These are phyloP conservation scores for Trapa bicornis DNA, from an alignment of 345 rosid genomes.

Conservation along the genomic window DNA sequence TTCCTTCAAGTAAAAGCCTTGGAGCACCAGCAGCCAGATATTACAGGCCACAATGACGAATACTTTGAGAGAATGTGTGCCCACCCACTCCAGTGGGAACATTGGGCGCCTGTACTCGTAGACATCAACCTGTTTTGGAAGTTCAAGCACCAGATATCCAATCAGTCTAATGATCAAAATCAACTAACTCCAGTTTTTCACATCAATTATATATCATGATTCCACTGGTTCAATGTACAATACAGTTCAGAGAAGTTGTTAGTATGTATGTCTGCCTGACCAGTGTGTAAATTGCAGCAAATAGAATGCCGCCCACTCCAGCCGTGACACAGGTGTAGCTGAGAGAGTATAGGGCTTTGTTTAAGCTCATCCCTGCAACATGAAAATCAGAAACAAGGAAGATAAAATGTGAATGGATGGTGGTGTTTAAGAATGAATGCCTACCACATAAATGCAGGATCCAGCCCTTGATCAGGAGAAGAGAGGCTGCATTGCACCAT, in stretches of 20 bases:
- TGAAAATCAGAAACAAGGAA: neutral
- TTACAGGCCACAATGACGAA: conserved; percentile 10
- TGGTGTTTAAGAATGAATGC: conserved; percentile 7
- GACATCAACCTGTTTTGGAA: conserved; percentile 7
- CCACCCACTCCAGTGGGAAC: conserved; percentile 6
- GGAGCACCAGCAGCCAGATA: conserved; percentile 6
- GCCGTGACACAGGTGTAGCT: conserved; percentile 60
- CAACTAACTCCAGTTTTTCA: neutral
- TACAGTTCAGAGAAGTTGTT: neutral
- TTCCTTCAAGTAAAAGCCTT: conserved; percentile 8
- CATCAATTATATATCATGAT: no score
- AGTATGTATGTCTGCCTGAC: conserved; percentile 14
- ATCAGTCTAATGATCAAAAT: neutral
- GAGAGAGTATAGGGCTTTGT: conserved; percentile 57
- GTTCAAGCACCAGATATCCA: neutral
- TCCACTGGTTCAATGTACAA: no score
- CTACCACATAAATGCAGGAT: conserved; percentile 17
- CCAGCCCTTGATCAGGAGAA: conserved; percentile 36
- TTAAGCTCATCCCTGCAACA: conserved; percentile 51
- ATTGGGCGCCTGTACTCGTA: conserved; percentile 6
- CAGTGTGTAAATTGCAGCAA: conserved; percentile 39
- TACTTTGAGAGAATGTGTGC: conserved; percentile 7
- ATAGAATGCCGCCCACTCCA: conserved; percentile 58
- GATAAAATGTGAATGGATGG: conserved; percentile 22
- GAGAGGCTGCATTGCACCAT: conserved; percentile 37